Conservation (phyloP, 2,329 filamentous ascomycete species). For the Coniochaeta sp. region DNA sequence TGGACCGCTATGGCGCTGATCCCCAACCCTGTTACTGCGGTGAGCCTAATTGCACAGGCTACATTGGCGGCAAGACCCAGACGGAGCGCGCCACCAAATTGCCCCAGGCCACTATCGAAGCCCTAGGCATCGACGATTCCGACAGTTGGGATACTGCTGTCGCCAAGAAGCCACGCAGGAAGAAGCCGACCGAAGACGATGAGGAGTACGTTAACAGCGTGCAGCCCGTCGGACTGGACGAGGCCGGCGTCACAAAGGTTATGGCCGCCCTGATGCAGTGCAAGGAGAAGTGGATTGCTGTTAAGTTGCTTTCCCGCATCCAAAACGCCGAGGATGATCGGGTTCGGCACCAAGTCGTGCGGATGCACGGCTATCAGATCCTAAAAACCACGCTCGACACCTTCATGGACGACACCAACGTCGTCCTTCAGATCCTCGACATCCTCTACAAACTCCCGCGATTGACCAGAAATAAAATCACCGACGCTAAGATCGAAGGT, state of each 20-base stretch:
- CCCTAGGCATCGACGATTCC: slow-evolving; percentile 86
- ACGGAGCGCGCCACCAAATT: slow-evolving; percentile 92
- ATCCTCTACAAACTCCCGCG: slow-evolving; percentile 85
- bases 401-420: slow-evolving; percentile 84
- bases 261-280: slow-evolving; percentile 96
- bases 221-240: slow-evolving; percentile 69
- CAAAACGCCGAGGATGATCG: slow-evolving; percentile 80
- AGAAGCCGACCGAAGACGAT: slow-evolving; percentile 84
- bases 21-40: slow-evolving; percentile 96
- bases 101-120: slow-evolving; percentile 82
- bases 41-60: slow-evolving; percentile 90
- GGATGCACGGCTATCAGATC: slow-evolving; percentile 96
- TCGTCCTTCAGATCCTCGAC: slow-evolving; percentile 81
- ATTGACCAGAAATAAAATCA: slow-evolving; percentile 92
- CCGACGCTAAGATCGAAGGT: slow-evolving; percentile 88
- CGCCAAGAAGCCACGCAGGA: slow-evolving; percentile 84
- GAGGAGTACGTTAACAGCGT: slow-evolving; percentile 93
- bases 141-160: slow-evolving; percentile 90
- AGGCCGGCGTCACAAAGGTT: slow-evolving; percentile 82
- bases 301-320: slow-evolving; percentile 86
- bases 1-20: slow-evolving; percentile 94
- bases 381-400: slow-evolving; percentile 78
- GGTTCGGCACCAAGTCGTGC: slow-evolving; percentile 80
- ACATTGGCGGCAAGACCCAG: slow-evolving; percentile 95
- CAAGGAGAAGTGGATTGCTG: slow-evolving; percentile 98